phyloP scores from a whole-genome alignment of 805 yeast species.

The Candida endomychidarum region DNA sequence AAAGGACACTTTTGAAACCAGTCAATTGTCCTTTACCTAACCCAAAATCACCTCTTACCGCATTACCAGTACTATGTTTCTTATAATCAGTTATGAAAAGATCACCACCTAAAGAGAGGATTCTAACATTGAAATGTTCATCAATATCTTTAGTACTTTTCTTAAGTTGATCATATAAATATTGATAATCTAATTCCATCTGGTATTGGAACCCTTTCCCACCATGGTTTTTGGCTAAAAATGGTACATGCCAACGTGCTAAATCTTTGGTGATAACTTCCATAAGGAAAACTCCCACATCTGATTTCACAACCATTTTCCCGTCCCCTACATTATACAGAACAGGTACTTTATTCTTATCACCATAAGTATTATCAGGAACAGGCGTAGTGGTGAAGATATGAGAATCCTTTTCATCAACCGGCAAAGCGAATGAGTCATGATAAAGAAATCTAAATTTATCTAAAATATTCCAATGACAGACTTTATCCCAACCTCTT shows the following conservation, averaged over 20 bases:
- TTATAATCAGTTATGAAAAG: slow-evolving; percentile 54
- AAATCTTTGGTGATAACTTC: slow-evolving; percentile 64
- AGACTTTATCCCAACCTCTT: slow-evolving; percentile 57
- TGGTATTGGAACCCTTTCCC: slow-evolving; percentile 63
- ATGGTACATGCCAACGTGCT: slow-evolving; percentile 61
- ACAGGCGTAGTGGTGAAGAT: slow-evolving; percentile 31
- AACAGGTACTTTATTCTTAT: slow-evolving; percentile 21
- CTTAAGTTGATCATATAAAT: slow-evolving; percentile 28
- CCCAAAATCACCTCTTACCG: slow-evolving; percentile 40
- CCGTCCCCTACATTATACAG: slow-evolving; percentile 23
- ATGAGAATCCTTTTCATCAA: slow-evolving; percentile 40
- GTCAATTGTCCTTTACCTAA: slow-evolving; percentile 37
- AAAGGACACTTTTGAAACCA: slow-evolving; percentile 38
- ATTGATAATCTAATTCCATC: slow-evolving; percentile 47
- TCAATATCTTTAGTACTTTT: slow-evolving; percentile 24
- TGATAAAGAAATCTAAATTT: slow-evolving; percentile 75
- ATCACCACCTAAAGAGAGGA: slow-evolving; percentile 62
- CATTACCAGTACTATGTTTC: slow-evolving; percentile 28
- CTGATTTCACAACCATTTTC: slow-evolving; percentile 43
- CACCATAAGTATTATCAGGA: slow-evolving; percentile 19
- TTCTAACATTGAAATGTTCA: slow-evolving; percentile 48
- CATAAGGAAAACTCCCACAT: slow-evolving; percentile 69
- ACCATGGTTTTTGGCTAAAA: slow-evolving; percentile 51
- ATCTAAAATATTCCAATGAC: slow-evolving; percentile 87
- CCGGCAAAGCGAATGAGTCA: slow-evolving; percentile 72